Conservation (phyloP, 306 rosid species). For the Purshia tridentata region DNA sequence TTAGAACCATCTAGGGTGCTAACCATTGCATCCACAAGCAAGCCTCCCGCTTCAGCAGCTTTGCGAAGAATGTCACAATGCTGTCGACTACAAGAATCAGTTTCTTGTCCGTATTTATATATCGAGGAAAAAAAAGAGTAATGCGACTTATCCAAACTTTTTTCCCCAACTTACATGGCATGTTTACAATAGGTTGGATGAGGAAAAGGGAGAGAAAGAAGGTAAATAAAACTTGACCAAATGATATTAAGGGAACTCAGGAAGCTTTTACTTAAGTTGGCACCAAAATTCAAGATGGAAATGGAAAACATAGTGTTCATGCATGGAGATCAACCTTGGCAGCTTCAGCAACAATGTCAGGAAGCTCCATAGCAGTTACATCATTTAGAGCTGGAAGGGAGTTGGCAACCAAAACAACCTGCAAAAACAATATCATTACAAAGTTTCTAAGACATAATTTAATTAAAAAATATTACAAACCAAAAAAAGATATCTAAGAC, state of each 20-base stretch:
- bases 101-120: conserved; percentile 3
- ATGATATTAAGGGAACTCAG: neutral
- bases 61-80: conserved; percentile 92
- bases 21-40: conserved; percentile 93
- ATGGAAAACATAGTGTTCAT: neutral
- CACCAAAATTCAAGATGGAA: neutral
- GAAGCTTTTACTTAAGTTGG: neutral
- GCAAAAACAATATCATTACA: conserved; percentile 20
- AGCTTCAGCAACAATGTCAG: conserved; percentile 95
- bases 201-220: neutral
- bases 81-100: conserved; percentile 52
- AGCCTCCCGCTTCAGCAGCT: conserved; percentile 96
- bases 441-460: neutral
- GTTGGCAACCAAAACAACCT: conserved; percentile 97
- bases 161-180: too few relatives aligned
- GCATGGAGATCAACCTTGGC: conserved; percentile 72
- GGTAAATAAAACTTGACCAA: neutral
- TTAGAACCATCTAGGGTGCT: conserved; percentile 51
- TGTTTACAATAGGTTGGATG: neutral
- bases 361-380: conserved; percentile 95
- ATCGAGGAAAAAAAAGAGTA: neutral
- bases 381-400: conserved; percentile 95
- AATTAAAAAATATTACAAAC: neutral
- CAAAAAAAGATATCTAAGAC: neutral
- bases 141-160: too few relatives aligned